Evolutionary conservation across 768 basidiomycete genomes (phyloP).

Genomic region (Brasilioporus rufonigricans): DNA sequence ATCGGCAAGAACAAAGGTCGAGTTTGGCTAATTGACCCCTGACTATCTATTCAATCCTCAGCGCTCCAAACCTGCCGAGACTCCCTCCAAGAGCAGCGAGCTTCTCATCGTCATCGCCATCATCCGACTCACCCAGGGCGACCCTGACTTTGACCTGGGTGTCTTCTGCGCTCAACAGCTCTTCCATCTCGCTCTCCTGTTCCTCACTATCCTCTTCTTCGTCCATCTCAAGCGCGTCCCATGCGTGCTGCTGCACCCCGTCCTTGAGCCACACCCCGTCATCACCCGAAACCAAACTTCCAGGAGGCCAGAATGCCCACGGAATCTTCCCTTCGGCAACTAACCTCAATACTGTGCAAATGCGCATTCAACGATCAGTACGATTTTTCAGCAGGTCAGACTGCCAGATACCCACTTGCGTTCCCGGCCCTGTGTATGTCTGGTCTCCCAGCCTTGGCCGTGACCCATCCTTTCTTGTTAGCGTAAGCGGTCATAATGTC

Average conservation of each 20-base stretch:
- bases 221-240: constrained; percentile 25
- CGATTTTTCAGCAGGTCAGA: background rate
- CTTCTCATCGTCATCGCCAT: constrained; percentile 15
- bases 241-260: constrained; percentile 18
- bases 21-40: constrained; percentile 9
- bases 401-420: constrained; percentile 57
- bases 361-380: background rate
- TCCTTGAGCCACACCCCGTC: constrained; percentile 60
- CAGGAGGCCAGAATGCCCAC: constrained; percentile 88
- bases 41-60: constrained; percentile 24
- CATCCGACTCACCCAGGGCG: constrained; percentile 18
- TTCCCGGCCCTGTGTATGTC: constrained; percentile 91
- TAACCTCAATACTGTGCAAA: constrained; percentile 64
- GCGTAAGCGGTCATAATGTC: constrained; percentile 82
- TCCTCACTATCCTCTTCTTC: constrained; percentile 27
- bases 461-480: constrained; percentile 75
- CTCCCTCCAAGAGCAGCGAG: background rate
- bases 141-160: background rate
- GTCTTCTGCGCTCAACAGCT: constrained; percentile 8
- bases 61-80: constrained; percentile 31
- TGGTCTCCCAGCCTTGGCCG: constrained; percentile 87
- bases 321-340: constrained; percentile 76
- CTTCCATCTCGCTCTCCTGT: constrained; percentile 19
- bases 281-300: constrained; percentile 29
- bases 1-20: background rate